Evolutionary conservation across 371 early-diverging fungal genomes (phyloP), one percentile per base, ranked within the genome.

Genomic region (Funneliformis caledonium): DNA sequence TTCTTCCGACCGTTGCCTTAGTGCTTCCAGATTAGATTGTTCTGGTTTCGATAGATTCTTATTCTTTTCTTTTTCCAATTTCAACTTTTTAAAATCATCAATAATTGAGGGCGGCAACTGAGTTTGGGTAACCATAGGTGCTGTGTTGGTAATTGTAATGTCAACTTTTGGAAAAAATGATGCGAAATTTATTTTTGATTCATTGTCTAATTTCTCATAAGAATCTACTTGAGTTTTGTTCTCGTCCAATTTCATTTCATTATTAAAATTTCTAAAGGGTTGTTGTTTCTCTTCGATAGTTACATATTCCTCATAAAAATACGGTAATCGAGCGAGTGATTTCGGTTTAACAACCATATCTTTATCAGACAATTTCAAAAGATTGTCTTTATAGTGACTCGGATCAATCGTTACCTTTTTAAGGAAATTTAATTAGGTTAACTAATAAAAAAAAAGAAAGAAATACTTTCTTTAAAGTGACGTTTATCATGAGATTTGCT

Each of bases 341-440:
- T 74, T 74, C 8, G 52, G 50, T 26, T 45, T 73, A 42, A 76
- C 10, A 37, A n/a, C 60, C n/a, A n/a, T 19, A n/a, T 3, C 43
- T 16, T 52, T 33, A 50, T 78, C 52, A 5, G 47, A 67, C 47
- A 95, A 82, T 72, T 92, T 93, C 43, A 87, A 88, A 76, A 93
- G 84, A 64, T 89, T 93, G 77, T 93, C 89, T 82, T 94, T 92
- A 84, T 93, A 92, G 64, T 91, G 89, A 1, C 86, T 85, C 0
- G 95, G 95, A 79, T 96, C 95, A 81, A 89, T 92, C 0, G 88
- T 90, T 82, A 94, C 85, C 88, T 90, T 82, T 12, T 65, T 48
- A n/a, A 42, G 22, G 62, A 26, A 26, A 26, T 26, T 8, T 9
- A 52, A 64, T 37, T 37, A 37, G 37, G 37, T 37, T 3, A 37